Evolutionary conservation across 2,329 filamentous ascomycete species (phyloP).

Genomic region (Annulohypoxylon truncatum): DNA sequence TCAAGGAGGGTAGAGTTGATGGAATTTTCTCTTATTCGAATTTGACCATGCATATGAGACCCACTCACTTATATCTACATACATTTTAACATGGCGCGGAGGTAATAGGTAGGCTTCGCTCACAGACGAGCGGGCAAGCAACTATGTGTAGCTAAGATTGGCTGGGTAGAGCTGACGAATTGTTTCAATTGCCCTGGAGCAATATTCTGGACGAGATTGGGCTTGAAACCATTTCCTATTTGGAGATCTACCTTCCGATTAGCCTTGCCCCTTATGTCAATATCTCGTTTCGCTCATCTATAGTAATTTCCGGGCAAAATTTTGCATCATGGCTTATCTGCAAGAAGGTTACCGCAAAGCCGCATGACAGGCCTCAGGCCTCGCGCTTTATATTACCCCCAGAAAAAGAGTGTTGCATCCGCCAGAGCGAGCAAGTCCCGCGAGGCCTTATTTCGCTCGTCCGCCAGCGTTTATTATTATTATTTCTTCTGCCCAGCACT

Average conservation of each 20-base stretch:
- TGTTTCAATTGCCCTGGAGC: constrained; percentile 12
- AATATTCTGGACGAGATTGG: constrained; percentile 15
- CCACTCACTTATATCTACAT: constrained; percentile 10
- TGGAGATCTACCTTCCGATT: constrained; percentile 43
- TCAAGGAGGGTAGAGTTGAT: neutral
- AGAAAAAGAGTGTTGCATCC: constrained; percentile 41
- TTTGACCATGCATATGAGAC: constrained; percentile 22
- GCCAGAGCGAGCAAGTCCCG: constrained; percentile 41
- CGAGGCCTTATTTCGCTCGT: constrained; percentile 27
- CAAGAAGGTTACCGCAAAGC: constrained; percentile 38
- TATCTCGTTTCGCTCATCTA: constrained; percentile 36
- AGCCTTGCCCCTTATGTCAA: constrained; percentile 27
- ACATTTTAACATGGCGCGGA: neutral
- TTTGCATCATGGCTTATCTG: constrained; percentile 36
- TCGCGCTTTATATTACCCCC: constrained; percentile 39
- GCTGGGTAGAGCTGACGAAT: constrained; percentile 23
- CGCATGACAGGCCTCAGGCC: constrained; percentile 27
- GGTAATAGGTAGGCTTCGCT: constrained; percentile 10
- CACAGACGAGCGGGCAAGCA: neutral
- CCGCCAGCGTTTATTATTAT: constrained; percentile 5
- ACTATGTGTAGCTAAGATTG: neutral
- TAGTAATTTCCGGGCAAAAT: constrained; percentile 42
- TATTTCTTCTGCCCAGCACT: constrained; percentile 13
- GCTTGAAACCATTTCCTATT: constrained; percentile 33
- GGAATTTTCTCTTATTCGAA: neutral